Evolutionary conservation across 164 flowering plant genomes (phyloP).

Genomic region (Sextonia rubra): DNA sequence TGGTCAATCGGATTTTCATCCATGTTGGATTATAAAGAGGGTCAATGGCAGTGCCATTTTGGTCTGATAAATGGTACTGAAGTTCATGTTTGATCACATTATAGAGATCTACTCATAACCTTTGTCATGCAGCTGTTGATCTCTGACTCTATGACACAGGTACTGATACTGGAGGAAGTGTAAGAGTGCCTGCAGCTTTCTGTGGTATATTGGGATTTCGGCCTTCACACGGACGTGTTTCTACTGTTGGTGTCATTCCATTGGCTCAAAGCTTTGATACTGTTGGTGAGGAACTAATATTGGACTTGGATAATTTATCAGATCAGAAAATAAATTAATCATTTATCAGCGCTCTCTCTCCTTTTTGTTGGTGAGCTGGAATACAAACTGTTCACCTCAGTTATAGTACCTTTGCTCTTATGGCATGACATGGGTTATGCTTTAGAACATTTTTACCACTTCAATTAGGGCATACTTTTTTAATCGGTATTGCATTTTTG

Average conservation of each 20-base stretch:
- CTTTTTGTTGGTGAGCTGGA: neutral
- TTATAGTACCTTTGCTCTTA: too few relatives aligned
- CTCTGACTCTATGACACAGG: conserved; percentile 32
- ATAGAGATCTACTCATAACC: too few relatives aligned
- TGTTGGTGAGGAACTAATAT: conserved; percentile 56
- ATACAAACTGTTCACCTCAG: neutral
- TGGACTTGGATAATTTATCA: neutral
- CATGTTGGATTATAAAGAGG: too few relatives aligned
- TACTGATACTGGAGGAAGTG: conserved; percentile 94
- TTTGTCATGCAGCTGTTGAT: neutral
- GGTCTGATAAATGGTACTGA: too few relatives aligned
- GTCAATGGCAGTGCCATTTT: too few relatives aligned
- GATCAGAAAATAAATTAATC: too few relatives aligned
- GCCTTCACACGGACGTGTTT: conserved; percentile 75
- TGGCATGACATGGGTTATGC: too few relatives aligned
- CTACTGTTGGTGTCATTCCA: conserved; percentile 70
- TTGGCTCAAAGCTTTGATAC: conserved; percentile 96
- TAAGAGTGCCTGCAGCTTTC: conserved; percentile 84
- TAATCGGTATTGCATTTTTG: neutral
- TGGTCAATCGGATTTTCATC: too few relatives aligned
- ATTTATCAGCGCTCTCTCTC: too few relatives aligned
- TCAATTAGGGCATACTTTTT: too few relatives aligned
- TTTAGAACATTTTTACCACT: too few relatives aligned
- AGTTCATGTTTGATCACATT: too few relatives aligned
- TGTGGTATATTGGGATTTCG: conserved; percentile 89